Base-by-base conservation (phyloP, 129 eudicot genomes). In the Smallanthus sonchifolius region DNA sequence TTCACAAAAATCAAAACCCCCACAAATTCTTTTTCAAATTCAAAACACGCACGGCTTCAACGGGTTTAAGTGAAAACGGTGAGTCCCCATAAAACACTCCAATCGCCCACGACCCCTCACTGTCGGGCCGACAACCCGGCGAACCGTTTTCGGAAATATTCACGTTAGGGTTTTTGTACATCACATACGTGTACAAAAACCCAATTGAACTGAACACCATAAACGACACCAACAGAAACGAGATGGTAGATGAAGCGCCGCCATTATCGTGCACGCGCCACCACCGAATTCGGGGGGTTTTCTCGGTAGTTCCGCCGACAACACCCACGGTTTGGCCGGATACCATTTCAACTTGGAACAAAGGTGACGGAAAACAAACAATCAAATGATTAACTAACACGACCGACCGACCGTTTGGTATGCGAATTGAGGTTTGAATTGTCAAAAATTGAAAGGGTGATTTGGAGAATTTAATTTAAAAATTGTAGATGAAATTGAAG, bases 41-140 rank as follows among this genome's bases (percentile, higher is more conserved):
- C 3, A 63, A 43, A 43, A 28, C 13, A 28, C 96, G 81, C 76
- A 89, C 98, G 48, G 70, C 83, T 82, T 92, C 98, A 79, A 92
- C 84, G 6, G 98, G 96, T 70, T 82, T 89, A 66, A 92, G 95
- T 8, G 84, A 51, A 79, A 92, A 92, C 2, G 98, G 98, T 4
- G 96, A 87, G 49, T 80, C 88, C 8, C 98, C 98, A 67, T 85
- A 89, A 68, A 84, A 92, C 75, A 92, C 84, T 45, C 98, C 98
- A 56, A 92, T 77, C 4, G 92, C 77, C 98, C 98, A 92, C 0
- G 98, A 92, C 28, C 98, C 98, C 76, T 92, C 98, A 64, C 72
- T 75, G 74, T 92, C 98, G 49, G 80, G 90, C 11, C 63, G 72
- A 64, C 98, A 92, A 5, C 95, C 98, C 10, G 69, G 3, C 5